Evolutionary conservation across 1,284 basidiomycete species (phyloP).

Genomic region (Trichosporon inkin): DNA sequence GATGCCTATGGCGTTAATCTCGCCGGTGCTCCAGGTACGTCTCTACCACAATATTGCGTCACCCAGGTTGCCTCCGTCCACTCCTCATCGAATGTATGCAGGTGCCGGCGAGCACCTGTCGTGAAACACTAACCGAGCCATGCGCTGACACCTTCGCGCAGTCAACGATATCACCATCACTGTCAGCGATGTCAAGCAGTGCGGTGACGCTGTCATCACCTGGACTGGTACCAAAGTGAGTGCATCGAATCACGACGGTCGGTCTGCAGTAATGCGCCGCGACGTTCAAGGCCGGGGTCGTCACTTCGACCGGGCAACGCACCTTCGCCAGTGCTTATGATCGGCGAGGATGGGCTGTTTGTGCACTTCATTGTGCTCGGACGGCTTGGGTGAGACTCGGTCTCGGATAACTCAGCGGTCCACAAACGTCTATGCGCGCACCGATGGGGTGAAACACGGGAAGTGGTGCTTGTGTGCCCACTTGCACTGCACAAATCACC

Average conservation of each 20-base stretch:
- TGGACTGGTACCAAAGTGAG: constrained; percentile 43
- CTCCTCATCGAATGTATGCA: not conserved
- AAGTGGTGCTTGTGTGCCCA: not conserved
- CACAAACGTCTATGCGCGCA: not conserved
- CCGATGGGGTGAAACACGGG: too few species aligned
- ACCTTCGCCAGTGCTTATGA: not conserved
- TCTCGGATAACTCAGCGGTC: too few species aligned
- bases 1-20: not conserved
- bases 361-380: too few species aligned
- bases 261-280: too few species aligned
- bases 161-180: constrained; percentile 40
- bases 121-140: not conserved
- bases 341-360: not conserved
- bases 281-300: too few species aligned
- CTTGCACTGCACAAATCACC: constrained; percentile 1
- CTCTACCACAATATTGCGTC: not conserved
- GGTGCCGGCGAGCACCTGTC: not conserved
- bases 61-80: not conserved
- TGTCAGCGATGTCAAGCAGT: constrained; percentile 39
- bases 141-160: constrained; percentile 9
- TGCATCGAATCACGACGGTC: not conserved
- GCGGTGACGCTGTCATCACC: constrained; percentile 36
- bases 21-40: not conserved
- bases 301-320: too few species aligned
- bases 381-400: too few species aligned